A percentile compares a stretch with the other conserved stretches of the same genome.
These are phyloP conservation scores for Salvia splendens DNA, from an alignment of 257 asterid species.

Conservation along the genomic window DNA sequence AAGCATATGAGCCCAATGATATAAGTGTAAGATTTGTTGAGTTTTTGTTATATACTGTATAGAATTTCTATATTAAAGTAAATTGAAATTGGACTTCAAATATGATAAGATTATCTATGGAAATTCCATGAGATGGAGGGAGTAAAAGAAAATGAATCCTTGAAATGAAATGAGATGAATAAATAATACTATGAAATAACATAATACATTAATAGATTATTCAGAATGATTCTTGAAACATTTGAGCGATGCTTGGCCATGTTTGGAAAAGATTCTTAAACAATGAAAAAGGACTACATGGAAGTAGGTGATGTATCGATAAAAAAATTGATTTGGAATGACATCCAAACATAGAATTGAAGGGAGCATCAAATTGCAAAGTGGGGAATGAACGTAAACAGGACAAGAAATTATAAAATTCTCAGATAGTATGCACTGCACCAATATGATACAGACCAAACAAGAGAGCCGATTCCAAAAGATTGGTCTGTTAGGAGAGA, in stretches of 20 bases:
- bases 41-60: no score
- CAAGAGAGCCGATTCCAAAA: no score
- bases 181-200: background rate
- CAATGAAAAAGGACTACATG: background rate
- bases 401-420: conserved; percentile 10
- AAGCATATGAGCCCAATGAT: no score
- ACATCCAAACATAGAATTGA: conserved; percentile 4
- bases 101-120: no score
- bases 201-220: background rate
- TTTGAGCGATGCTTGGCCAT: background rate
- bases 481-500: no score
- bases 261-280: background rate
- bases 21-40: no score
- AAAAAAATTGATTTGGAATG: background rate
- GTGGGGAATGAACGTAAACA: conserved; percentile 2
- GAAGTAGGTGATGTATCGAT: background rate
- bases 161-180: background rate
- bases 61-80: no score
- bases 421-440: background rate
- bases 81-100: no score
- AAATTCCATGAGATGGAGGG: no score
- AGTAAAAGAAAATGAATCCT: no score
- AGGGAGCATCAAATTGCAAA: conserved; percentile 4
- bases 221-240: background rate
- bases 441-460: no score